Conservation (phyloP, 2,329 filamentous ascomycete species). For the Cylindrodendrum hubeiense region DNA sequence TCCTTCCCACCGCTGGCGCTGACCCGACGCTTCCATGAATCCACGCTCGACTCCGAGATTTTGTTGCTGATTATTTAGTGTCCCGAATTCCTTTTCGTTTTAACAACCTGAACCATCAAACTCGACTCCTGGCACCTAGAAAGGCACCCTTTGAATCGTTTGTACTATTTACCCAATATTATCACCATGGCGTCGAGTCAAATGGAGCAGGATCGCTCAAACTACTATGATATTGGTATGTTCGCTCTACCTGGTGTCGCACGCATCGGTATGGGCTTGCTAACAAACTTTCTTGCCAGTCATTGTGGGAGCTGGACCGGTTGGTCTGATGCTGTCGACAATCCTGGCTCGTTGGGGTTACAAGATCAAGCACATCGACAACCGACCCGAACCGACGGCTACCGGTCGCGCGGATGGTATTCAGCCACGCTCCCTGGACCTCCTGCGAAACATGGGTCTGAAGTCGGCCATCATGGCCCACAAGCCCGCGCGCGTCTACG, state of each 20-base stretch:
- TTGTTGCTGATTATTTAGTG: conserved; percentile 12
- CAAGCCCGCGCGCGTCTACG: conserved; percentile 87
- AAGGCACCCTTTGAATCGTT: conserved; percentile 16
- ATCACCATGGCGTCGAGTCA: conserved; percentile 32
- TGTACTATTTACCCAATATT: conserved; percentile 8
- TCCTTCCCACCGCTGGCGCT: conserved; percentile 1
- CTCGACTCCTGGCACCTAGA: not conserved
- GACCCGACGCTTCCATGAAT: conserved; percentile 12
- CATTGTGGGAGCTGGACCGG: conserved; percentile 90
- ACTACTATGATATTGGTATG: conserved; percentile 62
- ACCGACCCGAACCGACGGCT: conserved; percentile 83
- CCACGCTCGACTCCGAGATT: not conserved
- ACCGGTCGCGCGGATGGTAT: conserved; percentile 94
- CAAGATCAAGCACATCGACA: conserved; percentile 95
- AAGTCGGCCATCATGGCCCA: conserved; percentile 90
- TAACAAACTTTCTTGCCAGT: conserved; percentile 63
- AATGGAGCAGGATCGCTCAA: conserved; percentile 33
- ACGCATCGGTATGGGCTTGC: not conserved
- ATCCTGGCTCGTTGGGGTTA: conserved; percentile 94
- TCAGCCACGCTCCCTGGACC: conserved; percentile 88
- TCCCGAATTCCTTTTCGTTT: not conserved
- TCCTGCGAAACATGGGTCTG: conserved; percentile 89
- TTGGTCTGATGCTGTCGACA: conserved; percentile 88
- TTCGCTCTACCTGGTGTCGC: not conserved
- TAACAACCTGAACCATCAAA: not conserved